Base-by-base conservation (phyloP, 805 yeast genomes). In the Yarrowia osloensis region DNA sequence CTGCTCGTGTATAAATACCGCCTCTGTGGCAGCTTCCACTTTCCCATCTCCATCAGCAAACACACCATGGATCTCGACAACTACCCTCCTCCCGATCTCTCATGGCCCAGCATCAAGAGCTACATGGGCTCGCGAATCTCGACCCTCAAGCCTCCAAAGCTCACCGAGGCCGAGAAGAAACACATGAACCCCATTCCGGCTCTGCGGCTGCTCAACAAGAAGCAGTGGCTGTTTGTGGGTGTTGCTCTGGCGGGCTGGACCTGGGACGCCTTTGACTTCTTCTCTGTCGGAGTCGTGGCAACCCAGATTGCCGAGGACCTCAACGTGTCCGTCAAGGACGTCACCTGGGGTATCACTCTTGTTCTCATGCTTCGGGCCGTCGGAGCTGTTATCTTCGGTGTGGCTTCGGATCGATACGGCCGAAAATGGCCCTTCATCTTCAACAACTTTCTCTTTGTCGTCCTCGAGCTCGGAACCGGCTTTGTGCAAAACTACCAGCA, bases 321-420 rank as follows among this genome's bases (percentile, higher is more conserved):
- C 61, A 78, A 78, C 42, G 78, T 76, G 4, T 63, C 79, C 0
- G 80, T 84, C 33, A 78, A 80, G 31, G 83, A 82, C 54, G 81
- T 88, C 71, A 85, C 91, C 12, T 88, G 90, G 90, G 92, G 91
- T 59, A 82, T 88, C 70, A 86, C 91, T 17, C 78, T 87, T 69
- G 91, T 87, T 49, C 81, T 88, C 35, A 88, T 88, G 90, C 79
- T 88, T 66, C 81, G 93, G 68, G 83, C 90, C 1, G 86, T 86
- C 1, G 93, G 93, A 52, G 91, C 92, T 0, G 75, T 87, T 15
- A 77, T 84, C 31, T 87, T 88, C 73, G 93, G 92, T 49, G 74
- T 82, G 26, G 77, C 84, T 70, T 83, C 86, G 31, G 93, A 88
- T 73, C 78, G 80, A 47, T 83, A 81, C 72, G 90, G 91, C 17